Evolutionary conservation across 1,139 yeast species (phyloP), one percentile per base, ranked within the genome.

Genomic region (Geotrichum histeridarum): DNA sequence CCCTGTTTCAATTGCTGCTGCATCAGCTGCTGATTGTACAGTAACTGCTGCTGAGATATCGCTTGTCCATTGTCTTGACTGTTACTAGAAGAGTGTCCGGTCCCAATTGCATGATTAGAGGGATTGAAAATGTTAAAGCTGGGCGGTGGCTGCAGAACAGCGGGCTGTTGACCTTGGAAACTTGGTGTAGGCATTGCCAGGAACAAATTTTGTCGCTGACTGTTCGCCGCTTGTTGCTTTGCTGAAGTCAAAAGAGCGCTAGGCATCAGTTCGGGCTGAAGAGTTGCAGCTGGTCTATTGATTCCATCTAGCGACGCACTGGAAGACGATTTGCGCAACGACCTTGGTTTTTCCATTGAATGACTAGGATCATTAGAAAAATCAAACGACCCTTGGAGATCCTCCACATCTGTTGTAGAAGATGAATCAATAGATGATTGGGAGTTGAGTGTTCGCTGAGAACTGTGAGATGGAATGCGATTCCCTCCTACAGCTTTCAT

Each of bases 1-100:
- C 49, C 47, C 31, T 37, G 58, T 14, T 33, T 51, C 35, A 41
- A 56, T 44, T 49, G 61, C 33, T 44, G 57, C 17, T 22, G 49
- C 15, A 48, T 48, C 11, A 55, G 27, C 33, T 50, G 56, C 32
- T 55, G 54, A 18, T 50, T 55, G 30, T 55, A 53, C 12, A 36
- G 51, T 32, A 39, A 31, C 27, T 52, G 55, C 35, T 47, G 49
- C 33, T 54, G 48, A 17, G 51, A 42, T 18, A 36, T 18, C 37
- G 32, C 38, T 39, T 18, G 36, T 12, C 45, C 12, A 9, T 14
- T 5, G 27, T 30, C 49, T 14, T 11, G 15, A 22, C 8, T 14
- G 37, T 31, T 27, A 12, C 51, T 14, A 5, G 42, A 17, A 5
- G 45, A 37, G 37, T 32, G 50, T 5, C 31, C 48, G 5, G 50